Evolutionary conservation across 108 stramenopile species (phyloP).

Genomic region (Aurantiochytrium sp.): DNA sequence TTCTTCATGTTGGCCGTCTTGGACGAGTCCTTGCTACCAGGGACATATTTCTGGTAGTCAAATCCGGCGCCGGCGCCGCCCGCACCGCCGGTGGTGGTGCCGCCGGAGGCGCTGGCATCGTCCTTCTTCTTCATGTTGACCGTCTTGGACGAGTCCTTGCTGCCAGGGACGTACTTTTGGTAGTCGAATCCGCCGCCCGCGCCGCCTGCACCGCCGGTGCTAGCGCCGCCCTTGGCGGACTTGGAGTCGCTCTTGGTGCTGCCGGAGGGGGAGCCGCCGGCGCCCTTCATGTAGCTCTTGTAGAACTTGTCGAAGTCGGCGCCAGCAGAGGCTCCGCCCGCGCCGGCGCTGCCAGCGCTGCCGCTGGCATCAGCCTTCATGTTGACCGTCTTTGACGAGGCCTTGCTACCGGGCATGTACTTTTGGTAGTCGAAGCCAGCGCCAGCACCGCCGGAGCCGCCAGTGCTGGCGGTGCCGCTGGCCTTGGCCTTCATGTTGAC

Average conservation of each 20-base stretch:
- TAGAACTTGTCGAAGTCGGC: not conserved
- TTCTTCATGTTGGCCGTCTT: not conserved
- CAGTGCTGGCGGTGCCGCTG: not conserved
- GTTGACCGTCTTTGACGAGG: no score
- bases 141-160: not conserved
- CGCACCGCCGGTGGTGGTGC: not conserved
- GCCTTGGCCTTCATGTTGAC: constrained; percentile 8
- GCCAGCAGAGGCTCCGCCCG: not conserved
- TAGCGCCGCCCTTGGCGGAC: not conserved
- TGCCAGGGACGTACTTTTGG: not conserved
- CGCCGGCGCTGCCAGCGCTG: not conserved
- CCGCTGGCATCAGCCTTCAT: not conserved
- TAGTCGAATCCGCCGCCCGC: not conserved
- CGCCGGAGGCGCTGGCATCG: not conserved
- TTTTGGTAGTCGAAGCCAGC: not conserved
- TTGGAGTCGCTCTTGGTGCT: not conserved
- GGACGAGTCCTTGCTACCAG: not conserved
- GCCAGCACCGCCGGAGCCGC: not conserved
- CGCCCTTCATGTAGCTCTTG: not conserved
- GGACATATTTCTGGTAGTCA: not conserved
- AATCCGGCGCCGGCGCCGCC: not conserved
- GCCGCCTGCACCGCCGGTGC: not conserved
- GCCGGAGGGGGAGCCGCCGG: not conserved
- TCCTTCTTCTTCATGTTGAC: not conserved
- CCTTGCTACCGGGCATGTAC: no score